These are phyloP conservation scores for Ophidiomyces ophidiicola DNA, from an alignment of 2,329 filamentous ascomycete genomes.

Conservation along the genomic window DNA sequence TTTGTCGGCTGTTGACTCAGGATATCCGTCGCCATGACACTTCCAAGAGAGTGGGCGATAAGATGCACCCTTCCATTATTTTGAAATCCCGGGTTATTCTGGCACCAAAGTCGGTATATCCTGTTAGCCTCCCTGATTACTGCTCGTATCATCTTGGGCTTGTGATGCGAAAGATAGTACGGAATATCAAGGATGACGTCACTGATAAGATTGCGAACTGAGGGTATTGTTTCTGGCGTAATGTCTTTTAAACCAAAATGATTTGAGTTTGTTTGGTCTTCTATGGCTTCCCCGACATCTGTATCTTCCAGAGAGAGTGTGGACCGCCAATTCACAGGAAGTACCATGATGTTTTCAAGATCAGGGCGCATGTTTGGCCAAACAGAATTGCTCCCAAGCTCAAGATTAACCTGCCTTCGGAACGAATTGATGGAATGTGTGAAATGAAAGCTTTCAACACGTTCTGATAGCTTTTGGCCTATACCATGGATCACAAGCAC, in stretches of 20 bases:
- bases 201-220: constrained; percentile 84
- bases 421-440: constrained; percentile 92
- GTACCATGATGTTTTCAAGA: constrained; percentile 83
- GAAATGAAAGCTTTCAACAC: constrained; percentile 93
- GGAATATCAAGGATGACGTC: constrained; percentile 98
- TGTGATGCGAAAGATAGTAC: constrained; percentile 94
- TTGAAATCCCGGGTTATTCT: constrained; percentile 78
- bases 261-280: constrained; percentile 46
- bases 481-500: constrained; percentile 90
- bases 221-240: constrained; percentile 78
- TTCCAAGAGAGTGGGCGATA: constrained; percentile 85
- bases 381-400: constrained; percentile 63
- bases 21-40: constrained; percentile 86
- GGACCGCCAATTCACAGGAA: constrained; percentile 90
- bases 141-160: constrained; percentile 84
- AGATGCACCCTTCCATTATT: constrained; percentile 75
- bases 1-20: constrained; percentile 75
- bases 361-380: constrained; percentile 60
- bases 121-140: constrained; percentile 84
- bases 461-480: constrained; percentile 87
- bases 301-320: constrained; percentile 78
- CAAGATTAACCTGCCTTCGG: constrained; percentile 70
- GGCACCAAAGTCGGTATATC: constrained; percentile 90
- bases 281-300: constrained; percentile 43
- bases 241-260: constrained; percentile 70